Evolutionary conservation across 495 filamentous ascomycete genomes (phyloP), one percentile per base, ranked within the genome.

Genomic region (Aspergillus steynii): DNA sequence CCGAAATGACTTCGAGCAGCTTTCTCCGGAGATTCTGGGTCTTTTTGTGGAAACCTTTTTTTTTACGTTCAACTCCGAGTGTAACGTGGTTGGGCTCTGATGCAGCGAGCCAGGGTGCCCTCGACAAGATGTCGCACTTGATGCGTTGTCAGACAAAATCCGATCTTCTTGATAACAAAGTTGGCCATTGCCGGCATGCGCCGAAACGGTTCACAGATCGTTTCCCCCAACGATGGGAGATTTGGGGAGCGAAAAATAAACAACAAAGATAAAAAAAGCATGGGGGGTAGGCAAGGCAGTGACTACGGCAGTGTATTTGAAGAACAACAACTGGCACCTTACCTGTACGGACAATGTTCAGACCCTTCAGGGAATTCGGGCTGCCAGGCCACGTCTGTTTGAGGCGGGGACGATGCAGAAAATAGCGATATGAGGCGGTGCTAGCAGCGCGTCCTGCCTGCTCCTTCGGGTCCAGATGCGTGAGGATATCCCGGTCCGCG

Each of bases 11-110:
- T 69, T 68, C 59, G 63, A 75, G 65, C 63, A 25, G 59, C 60
- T 61, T 64, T 51, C 50, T 55, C 60, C 62, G 76, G 71, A 73
- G 68, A 64, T 61, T 63, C 70, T 71, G 70, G 49, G 61, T 72
- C 69, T 77, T 42, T 77, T 76, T 74, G 73, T 68, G 71, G 66
- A 69, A 72, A 71, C 67, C 51, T 59, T 68, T 37, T 42, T 37
- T 42, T 42, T 68, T 65, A 77, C 67, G 66, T 68, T 67, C 68
- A 71, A 65, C 27, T 70, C 66, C 56, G 68, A 71, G 71, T 76
- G 75, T 76, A 78, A 79, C 77, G 75, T 79, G 77, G 77, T 81
- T 78, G 77, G 77, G 79, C 77, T 77, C 70, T 72, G 74, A 80
- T 80, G 79, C 79, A 81, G 78, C 67, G 60, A 69, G 61, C 62